Conservation (phyloP, 371 early-diverging fungal genomes). For the Chytridium lagenaria region DNA sequence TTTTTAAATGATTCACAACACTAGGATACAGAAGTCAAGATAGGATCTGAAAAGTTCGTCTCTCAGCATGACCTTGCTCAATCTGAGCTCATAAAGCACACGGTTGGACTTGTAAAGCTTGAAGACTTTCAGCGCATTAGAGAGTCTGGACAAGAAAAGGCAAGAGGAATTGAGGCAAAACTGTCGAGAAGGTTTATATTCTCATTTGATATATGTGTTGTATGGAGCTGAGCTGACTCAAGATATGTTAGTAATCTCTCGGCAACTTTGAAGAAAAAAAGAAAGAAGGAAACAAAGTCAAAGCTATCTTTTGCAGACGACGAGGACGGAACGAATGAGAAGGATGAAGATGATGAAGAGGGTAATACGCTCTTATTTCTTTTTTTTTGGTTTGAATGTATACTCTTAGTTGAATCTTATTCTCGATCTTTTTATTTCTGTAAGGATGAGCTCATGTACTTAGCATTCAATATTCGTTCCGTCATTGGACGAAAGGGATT, state of each 20-base stretch:
- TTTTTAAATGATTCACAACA: background rate
- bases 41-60: slow-evolving; percentile 83
- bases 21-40: slow-evolving; percentile 75
- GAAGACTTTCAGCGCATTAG: slow-evolving; percentile 89
- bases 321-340: slow-evolving; percentile 37
- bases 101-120: slow-evolving; percentile 87
- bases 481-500: background rate
- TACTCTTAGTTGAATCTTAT: background rate
- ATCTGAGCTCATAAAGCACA: slow-evolving; percentile 81
- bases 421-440: background rate
- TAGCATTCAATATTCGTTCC: background rate
- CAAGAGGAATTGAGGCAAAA: slow-evolving; percentile 44
- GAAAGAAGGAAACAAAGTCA: slow-evolving; percentile 68
- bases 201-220: background rate
- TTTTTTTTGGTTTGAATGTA: background rate
- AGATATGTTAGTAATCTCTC: background rate
- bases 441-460: background rate
- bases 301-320: slow-evolving; percentile 72
- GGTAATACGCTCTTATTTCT: background rate
- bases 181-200: slow-evolving; percentile 58
- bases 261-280: slow-evolving; percentile 47
- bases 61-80: slow-evolving; percentile 79
- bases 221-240: slow-evolving; percentile 16
- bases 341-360: slow-evolving; percentile 18
- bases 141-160: slow-evolving; percentile 72